A percentile compares a stretch with the other conserved stretches of the same genome.
These are phyloP conservation scores for Stenocarpella maydis DNA, from an alignment of 2,329 filamentous ascomycete genomes.

Conservation along the genomic window DNA sequence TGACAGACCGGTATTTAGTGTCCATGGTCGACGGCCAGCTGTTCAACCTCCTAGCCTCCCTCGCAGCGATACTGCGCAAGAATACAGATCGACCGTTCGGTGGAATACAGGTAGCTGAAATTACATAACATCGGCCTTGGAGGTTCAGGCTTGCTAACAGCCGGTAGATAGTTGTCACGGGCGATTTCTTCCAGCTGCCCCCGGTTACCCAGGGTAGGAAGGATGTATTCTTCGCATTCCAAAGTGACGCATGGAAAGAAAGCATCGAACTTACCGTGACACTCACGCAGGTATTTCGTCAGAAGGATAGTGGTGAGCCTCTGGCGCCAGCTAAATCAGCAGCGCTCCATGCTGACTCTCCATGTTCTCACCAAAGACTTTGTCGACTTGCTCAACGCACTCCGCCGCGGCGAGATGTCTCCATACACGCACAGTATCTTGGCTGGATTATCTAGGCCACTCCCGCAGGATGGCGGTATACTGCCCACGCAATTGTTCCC, in stretches of 20 bases:
- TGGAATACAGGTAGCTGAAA: constrained; percentile 61
- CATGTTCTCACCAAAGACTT: constrained; percentile 56
- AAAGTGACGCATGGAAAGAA: constrained; percentile 75
- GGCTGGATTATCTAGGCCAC: constrained; percentile 63
- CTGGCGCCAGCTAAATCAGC: not conserved
- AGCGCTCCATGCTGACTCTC: not conserved
- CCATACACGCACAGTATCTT: constrained; percentile 69
- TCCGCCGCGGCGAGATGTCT: constrained; percentile 73
- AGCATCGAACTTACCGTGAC: constrained; percentile 79
- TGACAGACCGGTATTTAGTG: constrained; percentile 47
- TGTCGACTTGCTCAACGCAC: constrained; percentile 78
- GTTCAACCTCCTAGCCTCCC: constrained; percentile 77
- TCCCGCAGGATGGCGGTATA: constrained; percentile 66
- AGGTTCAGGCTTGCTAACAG: constrained; percentile 14
- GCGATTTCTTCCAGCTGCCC: constrained; percentile 82
- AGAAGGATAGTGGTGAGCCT: constrained; percentile 61
- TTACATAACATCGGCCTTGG: no score
- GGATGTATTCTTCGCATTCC: constrained; percentile 74
- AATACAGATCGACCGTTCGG: constrained; percentile 76
- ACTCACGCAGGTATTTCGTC: constrained; percentile 77
- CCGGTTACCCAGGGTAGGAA: constrained; percentile 71
- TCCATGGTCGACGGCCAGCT: constrained; percentile 83
- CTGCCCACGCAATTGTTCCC: constrained; percentile 77
- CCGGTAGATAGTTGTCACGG: constrained; percentile 72
- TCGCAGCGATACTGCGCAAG: constrained; percentile 69